Percentiles rank a stretch among this genome's conserved stretches.
These are phyloP conservation scores for Psilocybe cubensis DNA, from an alignment of 768 basidiomycete species.

Conservation along the genomic window DNA sequence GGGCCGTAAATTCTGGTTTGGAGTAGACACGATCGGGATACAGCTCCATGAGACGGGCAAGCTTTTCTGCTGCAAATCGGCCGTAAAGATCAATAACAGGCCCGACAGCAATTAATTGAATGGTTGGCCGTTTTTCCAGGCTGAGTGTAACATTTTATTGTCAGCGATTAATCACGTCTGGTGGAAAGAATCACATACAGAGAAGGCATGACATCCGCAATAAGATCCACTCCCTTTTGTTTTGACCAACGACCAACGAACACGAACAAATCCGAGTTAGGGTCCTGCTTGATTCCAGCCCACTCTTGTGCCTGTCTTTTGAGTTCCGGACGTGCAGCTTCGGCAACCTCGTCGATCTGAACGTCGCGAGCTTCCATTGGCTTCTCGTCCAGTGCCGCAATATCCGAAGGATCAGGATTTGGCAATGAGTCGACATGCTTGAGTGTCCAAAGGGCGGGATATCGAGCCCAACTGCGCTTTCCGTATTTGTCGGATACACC, in stretches of 20 bases:
- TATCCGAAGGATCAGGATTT: conserved; percentile 94
- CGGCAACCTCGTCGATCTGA: conserved; percentile 77
- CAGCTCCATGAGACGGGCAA: conserved; percentile 91
- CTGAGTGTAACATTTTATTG: conserved; percentile 41
- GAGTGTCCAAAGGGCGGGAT: conserved; percentile 94
- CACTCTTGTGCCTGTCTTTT: conserved; percentile 95
- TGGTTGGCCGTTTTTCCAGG: conserved; percentile 81
- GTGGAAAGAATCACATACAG: conserved; percentile 47
- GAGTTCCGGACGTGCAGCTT: conserved; percentile 87
- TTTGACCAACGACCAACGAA: conserved; percentile 99
- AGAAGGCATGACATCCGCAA: conserved; percentile 93
- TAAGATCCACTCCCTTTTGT: conserved; percentile 97
- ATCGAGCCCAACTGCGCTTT: conserved; percentile 95
- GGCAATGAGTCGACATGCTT: conserved; percentile 95
- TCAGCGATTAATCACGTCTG: conserved; percentile 4
- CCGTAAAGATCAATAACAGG: conserved; percentile 96
- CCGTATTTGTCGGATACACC: conserved; percentile 99
- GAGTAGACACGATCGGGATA: conserved; percentile 93
- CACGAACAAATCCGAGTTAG: conserved; percentile 88
- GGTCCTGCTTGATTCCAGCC: conserved; percentile 92
- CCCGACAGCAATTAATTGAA: conserved; percentile 88
- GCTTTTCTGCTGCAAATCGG: conserved; percentile 93
- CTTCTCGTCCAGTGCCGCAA: conserved; percentile 86
- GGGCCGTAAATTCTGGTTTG: conserved; percentile 95
- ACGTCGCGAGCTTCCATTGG: conserved; percentile 74